Conservation (phyloP, 2,329 filamentous ascomycete species). For the Hymenoscyphus repandus region DNA sequence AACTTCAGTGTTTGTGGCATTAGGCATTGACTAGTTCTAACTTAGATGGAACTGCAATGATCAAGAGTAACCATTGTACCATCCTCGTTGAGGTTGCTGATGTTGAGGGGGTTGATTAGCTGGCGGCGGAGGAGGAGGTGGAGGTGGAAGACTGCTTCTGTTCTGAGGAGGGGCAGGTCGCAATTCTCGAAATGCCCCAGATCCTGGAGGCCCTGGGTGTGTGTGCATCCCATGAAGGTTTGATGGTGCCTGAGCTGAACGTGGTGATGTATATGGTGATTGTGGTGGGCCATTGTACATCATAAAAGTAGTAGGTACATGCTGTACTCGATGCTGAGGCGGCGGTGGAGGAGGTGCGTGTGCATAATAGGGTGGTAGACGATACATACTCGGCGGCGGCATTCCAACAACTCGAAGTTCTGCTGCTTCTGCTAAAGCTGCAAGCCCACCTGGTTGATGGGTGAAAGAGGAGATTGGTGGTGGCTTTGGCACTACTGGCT, state of each 20-base stretch:
- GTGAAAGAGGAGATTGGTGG: conserved; percentile 4
- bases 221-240: background rate
- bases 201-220: conserved; percentile 1
- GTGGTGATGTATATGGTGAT: conserved; percentile 8
- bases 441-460: conserved; percentile 7
- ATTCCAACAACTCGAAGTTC: conserved; percentile 1
- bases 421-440: conserved; percentile 10
- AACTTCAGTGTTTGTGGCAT: too few relatives aligned
- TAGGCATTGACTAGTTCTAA: too few relatives aligned
- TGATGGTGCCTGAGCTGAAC: conserved; percentile 6
- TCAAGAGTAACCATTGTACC: background rate
- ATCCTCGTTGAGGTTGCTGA: background rate
- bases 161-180: conserved; percentile 18
- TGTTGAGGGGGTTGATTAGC: background rate
- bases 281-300: conserved; percentile 2
- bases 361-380: background rate
- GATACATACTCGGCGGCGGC: background rate
- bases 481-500: conserved; percentile 6
- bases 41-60: too few relatives aligned
- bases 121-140: background rate
- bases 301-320: background rate
- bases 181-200: conserved; percentile 12
- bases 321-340: conserved; percentile 1
- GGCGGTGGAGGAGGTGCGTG: conserved; percentile 1
- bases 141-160: conserved; percentile 3